Conservation (phyloP, 345 rosid genomes). For the Cardiospermum halicacabum region DNA sequence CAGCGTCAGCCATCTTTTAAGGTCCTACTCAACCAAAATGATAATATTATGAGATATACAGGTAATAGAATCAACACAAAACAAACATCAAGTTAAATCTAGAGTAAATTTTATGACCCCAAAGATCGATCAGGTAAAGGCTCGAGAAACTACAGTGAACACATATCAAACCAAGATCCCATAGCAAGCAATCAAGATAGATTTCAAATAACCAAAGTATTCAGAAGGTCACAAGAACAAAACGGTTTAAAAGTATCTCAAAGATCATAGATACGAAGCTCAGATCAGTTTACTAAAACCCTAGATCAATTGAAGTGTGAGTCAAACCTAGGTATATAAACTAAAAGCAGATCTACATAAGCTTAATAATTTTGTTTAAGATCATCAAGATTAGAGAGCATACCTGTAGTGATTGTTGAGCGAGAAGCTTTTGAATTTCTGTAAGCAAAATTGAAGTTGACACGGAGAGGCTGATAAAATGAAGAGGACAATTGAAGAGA, state of each 20-base stretch:
- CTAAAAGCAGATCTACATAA: background rate
- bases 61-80: no score
- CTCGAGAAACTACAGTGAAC: no score
- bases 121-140: background rate
- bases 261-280: background rate
- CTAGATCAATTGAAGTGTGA: background rate
- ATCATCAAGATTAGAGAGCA: background rate
- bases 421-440: background rate
- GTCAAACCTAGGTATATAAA: no score
- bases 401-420: background rate
- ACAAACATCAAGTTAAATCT: no score
- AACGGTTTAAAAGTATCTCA: background rate
- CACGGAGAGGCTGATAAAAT: background rate
- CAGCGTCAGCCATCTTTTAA: constrained; percentile 25
- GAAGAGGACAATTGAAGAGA: background rate
- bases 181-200: background rate
- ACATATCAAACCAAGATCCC: background rate
- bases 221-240: background rate
- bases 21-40: background rate
- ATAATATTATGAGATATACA: background rate
- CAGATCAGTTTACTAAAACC: background rate
- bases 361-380: background rate
- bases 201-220: background rate
- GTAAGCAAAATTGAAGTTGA: background rate
- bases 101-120: background rate